Conservation (phyloP, 345 rosid species). For the Rubroshorea leprosula region DNA sequence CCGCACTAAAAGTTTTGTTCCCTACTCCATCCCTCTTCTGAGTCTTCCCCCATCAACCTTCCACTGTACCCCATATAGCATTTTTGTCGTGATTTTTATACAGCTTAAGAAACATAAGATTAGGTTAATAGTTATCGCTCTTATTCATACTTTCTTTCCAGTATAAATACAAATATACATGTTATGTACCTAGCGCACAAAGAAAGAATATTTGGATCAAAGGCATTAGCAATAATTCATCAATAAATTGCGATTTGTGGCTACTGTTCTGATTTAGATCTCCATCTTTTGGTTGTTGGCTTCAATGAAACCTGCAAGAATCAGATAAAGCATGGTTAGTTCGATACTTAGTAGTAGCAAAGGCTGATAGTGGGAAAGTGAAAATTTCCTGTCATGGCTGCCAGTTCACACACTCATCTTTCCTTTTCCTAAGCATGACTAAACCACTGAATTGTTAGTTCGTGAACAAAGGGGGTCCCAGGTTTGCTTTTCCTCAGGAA, state of each 20-base stretch:
- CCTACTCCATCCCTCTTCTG: no score
- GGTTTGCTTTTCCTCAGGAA: neutral
- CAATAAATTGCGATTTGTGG: conserved; percentile 12
- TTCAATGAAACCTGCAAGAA: conserved; percentile 47
- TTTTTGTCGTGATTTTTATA: neutral
- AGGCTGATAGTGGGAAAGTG: no score
- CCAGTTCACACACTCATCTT: neutral
- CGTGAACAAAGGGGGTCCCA: conserved; percentile 1
- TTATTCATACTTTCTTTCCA: conserved; percentile 32
- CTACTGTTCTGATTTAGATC: conserved; percentile 33
- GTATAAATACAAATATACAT: conserved; percentile 35
- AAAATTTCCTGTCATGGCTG: no score
- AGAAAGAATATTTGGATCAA: conserved; percentile 25
- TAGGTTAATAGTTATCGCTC: conserved; percentile 23
- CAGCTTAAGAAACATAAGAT: conserved; percentile 8
- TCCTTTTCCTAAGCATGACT: neutral
- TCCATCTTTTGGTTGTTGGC: conserved; percentile 51
- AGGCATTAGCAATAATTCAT: conserved; percentile 15
- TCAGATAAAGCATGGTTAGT: neutral
- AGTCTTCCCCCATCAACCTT: conserved; percentile 10
- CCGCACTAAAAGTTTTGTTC: conserved; percentile 15
- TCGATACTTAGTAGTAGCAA: neutral
- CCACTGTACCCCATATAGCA: neutral
- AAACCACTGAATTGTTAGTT: no score
- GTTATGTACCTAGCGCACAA: conserved; percentile 23